Evolutionary conservation across 768 basidiomycete genomes (phyloP), one percentile per base, ranked within the genome.

Genomic region (Lactifluus rugatus): DNA sequence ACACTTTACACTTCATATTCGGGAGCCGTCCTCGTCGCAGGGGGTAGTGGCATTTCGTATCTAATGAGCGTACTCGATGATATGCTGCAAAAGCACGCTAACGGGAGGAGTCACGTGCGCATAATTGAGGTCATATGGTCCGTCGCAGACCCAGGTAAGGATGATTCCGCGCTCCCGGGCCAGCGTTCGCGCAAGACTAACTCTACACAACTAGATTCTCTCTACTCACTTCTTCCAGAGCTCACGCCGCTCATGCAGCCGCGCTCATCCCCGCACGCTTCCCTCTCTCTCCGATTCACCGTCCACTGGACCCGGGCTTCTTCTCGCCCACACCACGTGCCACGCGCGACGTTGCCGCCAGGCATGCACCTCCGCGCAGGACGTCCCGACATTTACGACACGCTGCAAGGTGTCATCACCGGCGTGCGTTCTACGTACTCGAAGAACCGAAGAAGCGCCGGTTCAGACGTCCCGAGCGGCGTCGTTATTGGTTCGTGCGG

Each of bases 41-140:
- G 81, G 10, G 84, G 84, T 9, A 78, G 78, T 21, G 84, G 84
- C 2, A 78, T 85, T 68, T 78, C 84, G 0, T 81, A 80, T 63
- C 72, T 74, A 2, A 73, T 84, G 23, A 68, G 73, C 16, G 67
- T 76, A 19, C 74, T 81, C 5, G 75, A 78, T 39, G 81, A 84
- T 61, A 70, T 85, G n/a, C 65, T 83, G 42, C 68, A 70, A 63
- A 69, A 72, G 57, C 70, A 68, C 60, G 46, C 67, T 54, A 45
- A 67, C 48, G 69, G 74, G 52, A 62, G 62, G 19, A 74, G 75
- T 39, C 70, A 74, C 51, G 67, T 76, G 5, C 72, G 75, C 17
- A 56, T 74, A 23, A 73, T 83, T 60, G 78, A 81, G 58, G 71
- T 84, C 31, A 70, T 82, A 17, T 84, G 82, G 82, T 65, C 74